phyloP scores from a whole-genome alignment of 2,329 filamentous ascomycete species.

The Ophiosphaerella korrae region DNA sequence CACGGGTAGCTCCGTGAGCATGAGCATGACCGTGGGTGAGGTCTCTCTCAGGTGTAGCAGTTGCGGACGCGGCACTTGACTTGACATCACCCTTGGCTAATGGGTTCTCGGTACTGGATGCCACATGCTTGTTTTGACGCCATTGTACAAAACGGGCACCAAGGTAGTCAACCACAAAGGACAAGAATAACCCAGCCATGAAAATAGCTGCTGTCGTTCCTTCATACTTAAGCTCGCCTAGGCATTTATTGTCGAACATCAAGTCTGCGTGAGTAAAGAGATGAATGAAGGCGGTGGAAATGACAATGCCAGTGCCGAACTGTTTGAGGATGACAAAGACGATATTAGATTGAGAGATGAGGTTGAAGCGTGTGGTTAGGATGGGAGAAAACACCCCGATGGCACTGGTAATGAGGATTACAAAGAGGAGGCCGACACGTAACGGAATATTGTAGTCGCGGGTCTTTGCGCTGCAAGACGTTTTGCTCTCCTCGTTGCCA shows the following conservation, averaged over 20 bases:
- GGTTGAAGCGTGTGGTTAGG: conserved; percentile 63
- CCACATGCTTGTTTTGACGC: conserved; percentile 30
- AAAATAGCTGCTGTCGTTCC: conserved; percentile 71
- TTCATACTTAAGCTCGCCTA: conserved; percentile 71
- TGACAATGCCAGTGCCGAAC: conserved; percentile 74
- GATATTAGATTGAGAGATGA: conserved; percentile 53
- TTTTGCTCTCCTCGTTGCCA: conserved; percentile 11
- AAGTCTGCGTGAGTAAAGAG: conserved; percentile 74
- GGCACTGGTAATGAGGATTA: conserved; percentile 69
- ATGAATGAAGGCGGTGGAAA: conserved; percentile 73
- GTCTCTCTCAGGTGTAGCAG: conserved; percentile 18
- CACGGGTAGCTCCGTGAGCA: conserved; percentile 27
- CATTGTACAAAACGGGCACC: conserved; percentile 63
- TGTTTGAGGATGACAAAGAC: conserved; percentile 70
- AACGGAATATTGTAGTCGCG: conserved; percentile 71
- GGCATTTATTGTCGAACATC: conserved; percentile 73
- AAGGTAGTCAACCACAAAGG: conserved; percentile 72
- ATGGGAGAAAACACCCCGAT: conserved; percentile 74
- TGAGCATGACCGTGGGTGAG: conserved; percentile 23
- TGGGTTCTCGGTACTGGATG: conserved; percentile 19
- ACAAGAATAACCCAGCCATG: conserved; percentile 75
- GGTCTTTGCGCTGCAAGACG: conserved; percentile 54
- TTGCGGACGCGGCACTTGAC: conserved; percentile 10
- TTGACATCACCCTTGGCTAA: conserved; percentile 16
- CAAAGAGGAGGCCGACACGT: conserved; percentile 73